Evolutionary conservation across 306 rosid genomes (phyloP).

Genomic region (Luffa aegyptiaca): DNA sequence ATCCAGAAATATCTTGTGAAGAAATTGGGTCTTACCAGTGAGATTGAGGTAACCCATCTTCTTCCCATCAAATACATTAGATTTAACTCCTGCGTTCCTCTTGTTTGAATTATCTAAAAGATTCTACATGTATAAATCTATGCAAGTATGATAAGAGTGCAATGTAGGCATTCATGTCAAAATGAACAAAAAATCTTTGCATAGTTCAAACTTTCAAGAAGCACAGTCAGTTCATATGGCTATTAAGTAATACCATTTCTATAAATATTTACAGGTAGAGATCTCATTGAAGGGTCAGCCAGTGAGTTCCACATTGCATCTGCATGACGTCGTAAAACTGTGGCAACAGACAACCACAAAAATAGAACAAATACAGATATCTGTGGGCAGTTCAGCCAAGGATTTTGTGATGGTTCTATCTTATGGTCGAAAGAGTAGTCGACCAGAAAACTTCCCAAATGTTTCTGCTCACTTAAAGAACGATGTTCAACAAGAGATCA

Average conservation of each 20-base stretch:
- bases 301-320: constrained; percentile 51
- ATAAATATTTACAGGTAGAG: constrained; percentile 47
- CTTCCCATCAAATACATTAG: not conserved
- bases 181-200: not conserved
- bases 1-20: constrained; percentile 77
- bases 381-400: constrained; percentile 86
- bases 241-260: not conserved
- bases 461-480: not conserved
- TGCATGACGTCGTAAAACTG: constrained; percentile 62
- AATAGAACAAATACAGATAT: constrained; percentile 51
- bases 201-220: not conserved
- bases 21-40: constrained; percentile 74
- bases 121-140: not conserved
- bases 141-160: not conserved
- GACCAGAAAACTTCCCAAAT: not conserved
- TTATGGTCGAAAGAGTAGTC: constrained; percentile 46
- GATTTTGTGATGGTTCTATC: constrained; percentile 92
- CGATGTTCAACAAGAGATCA: not conserved
- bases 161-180: not conserved
- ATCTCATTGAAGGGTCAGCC: constrained; percentile 75
- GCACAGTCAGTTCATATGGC: not conserved
- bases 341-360: constrained; percentile 70
- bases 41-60: constrained; percentile 21
- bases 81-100: not conserved
- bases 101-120: not conserved